Percentiles rank a stretch among this genome's conserved stretches.
Evolutionary conservation across 345 rosid genomes (phyloP).

Genomic region (Gossypium ekmanianum): DNA sequence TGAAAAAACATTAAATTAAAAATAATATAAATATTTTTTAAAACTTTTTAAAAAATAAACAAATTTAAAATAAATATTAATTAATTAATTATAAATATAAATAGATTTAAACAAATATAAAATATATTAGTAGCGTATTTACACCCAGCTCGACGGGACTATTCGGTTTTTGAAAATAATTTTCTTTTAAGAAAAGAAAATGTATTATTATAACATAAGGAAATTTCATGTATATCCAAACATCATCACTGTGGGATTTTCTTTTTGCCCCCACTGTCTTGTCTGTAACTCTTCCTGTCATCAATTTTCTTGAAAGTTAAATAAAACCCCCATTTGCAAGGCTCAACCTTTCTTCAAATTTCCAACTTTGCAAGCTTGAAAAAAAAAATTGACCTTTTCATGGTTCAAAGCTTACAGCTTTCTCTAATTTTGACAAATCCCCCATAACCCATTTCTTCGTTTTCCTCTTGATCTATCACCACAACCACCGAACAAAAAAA

Average conservation of each 20-base stretch:
- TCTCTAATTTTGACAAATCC: slow-evolving; percentile 34
- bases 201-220: not conserved
- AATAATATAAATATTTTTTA: too few relatives aligned
- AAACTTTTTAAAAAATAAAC: too few relatives aligned
- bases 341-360: slow-evolving; percentile 8
- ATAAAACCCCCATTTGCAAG: slow-evolving; percentile 14
- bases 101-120: too few relatives aligned
- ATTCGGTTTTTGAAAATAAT: too few relatives aligned
- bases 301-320: slow-evolving; percentile 4
- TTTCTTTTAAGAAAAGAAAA: too few relatives aligned
- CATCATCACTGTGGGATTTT: not conserved
- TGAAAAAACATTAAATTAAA: too few relatives aligned
- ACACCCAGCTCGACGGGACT: too few relatives aligned
- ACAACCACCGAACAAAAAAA: slow-evolving; percentile 18
- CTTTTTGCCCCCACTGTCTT: not conserved
- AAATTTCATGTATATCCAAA: slow-evolving; percentile 6
- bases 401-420: slow-evolving; percentile 25
- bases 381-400: slow-evolving; percentile 18
- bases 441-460: not conserved
- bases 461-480: not conserved
- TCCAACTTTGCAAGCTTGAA: slow-evolving; percentile 21
- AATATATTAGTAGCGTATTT: too few relatives aligned
- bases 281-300: slow-evolving; percentile 2
- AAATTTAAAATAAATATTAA: too few relatives aligned
- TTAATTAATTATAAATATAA: too few relatives aligned